These are phyloP conservation scores for Diplodia intermedia DNA, from an alignment of 2,329 filamentous ascomycete genomes.

Conservation along the genomic window DNA sequence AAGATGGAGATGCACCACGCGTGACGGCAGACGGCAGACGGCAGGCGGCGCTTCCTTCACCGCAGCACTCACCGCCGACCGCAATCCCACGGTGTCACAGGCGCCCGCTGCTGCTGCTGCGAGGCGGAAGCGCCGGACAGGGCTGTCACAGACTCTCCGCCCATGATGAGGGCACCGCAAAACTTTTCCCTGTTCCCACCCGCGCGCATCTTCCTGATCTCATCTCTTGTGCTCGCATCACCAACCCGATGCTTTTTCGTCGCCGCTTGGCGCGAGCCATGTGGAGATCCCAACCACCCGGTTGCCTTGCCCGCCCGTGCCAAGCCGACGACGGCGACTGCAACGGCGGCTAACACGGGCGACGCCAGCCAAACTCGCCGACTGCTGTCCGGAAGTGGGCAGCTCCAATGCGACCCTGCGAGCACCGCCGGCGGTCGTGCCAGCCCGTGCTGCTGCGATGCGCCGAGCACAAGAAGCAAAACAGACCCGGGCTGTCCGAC, in stretches of 20 bases:
- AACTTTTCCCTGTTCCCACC: background rate
- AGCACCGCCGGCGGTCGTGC: background rate
- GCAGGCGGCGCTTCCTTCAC: conserved; percentile 19
- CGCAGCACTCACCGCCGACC: conserved; percentile 28
- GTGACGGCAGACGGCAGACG: too few relatives aligned
- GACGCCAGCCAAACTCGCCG: background rate
- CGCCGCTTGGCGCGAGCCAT: background rate
- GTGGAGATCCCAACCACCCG: background rate
- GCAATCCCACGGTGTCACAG: conserved; percentile 12
- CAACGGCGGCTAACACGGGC: background rate
- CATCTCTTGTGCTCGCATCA: background rate
- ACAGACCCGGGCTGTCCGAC: background rate
- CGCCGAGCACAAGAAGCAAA: background rate
- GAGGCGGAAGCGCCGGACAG: conserved; percentile 27
- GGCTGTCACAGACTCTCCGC: conserved; percentile 19
- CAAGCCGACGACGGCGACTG: background rate
- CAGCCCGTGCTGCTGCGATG: background rate
- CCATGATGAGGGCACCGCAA: conserved; percentile 1
- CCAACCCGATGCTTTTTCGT: conserved; percentile 15
- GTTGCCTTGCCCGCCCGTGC: background rate
- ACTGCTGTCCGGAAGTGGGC: background rate
- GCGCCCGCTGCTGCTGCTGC: conserved; percentile 24
- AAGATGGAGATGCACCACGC: background rate
- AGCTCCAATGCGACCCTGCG: background rate
- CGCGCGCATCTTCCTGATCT: background rate